Base-by-base conservation (phyloP, 2,329 filamentous ascomycete genomes). In the Parafenestella ontariensis region DNA sequence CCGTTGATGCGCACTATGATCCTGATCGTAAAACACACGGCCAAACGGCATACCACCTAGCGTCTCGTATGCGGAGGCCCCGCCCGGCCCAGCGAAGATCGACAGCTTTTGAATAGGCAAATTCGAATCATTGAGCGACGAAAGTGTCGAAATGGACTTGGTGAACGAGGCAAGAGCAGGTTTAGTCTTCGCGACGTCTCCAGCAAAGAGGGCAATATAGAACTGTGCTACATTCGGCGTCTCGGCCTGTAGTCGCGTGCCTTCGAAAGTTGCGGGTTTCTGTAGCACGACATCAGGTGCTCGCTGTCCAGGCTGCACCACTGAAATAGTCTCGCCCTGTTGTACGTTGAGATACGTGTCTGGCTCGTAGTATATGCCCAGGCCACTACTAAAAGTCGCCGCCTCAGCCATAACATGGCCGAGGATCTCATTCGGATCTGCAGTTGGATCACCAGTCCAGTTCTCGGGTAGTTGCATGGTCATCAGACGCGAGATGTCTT, bases 281-380 rank as follows among this genome's bases (percentile, higher is more conserved):
- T 76, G 68, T 3, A 84, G 66, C 5, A 68, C 49, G 7, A 82
- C 76, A 62, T 84, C 81, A 5, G 80, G 81, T 5, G 76, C 79
- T 53, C 81, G 72, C 53, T 77, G 73, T 0, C 81, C 82, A 0
- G 80, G 68, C 15, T 54, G 58, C 7, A 79, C 64, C 0, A 49
- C 37, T 0, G 52, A 59, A 5, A 52, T 2, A 15, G 1, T 13
- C 6, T 49, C 31, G 5, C 29, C 40, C 31, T 58, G 51, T 3
- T n/a, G 37, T 9, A 73, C 56, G 28, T 72, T 77, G n/a, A 78
- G 69, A 28, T 70, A 58, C 15, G 69, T 66, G 51, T 77, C 75
- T 18, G 71, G 57, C 28, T 70, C 72, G 36, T 71, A 72, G 31
- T 62, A 74, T 15, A 72, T 71, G 15, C 71, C 70, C 20, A 76